Evolutionary conservation across 768 basidiomycete species (phyloP).

Genomic region (Leucosporidium scottii): DNA sequence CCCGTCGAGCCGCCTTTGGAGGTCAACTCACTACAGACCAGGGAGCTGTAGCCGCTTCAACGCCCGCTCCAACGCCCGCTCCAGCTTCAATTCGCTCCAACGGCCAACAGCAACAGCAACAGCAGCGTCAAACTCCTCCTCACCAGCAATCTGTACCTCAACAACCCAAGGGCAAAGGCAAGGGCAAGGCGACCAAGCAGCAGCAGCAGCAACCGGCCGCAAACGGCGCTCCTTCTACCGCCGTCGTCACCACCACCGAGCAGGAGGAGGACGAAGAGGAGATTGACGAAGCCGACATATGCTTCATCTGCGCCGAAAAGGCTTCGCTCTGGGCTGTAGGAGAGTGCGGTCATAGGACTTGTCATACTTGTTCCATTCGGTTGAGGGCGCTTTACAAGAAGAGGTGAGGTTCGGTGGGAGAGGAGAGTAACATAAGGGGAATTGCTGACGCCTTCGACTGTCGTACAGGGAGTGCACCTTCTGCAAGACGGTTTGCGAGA

Average conservation of each 20-base stretch:
- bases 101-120: neutral
- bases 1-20: slow-evolving; percentile 18
- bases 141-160: neutral
- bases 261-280: slow-evolving; percentile 21
- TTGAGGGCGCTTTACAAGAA: slow-evolving; percentile 80
- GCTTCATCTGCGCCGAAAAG: slow-evolving; percentile 92
- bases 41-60: no score
- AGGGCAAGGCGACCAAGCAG: neutral
- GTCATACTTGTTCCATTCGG: slow-evolving; percentile 85
- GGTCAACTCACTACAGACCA: slow-evolving; percentile 1
- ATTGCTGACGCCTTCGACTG: neutral
- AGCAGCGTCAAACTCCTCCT: neutral
- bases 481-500: slow-evolving; percentile 56
- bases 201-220: neutral
- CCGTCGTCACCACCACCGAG: slow-evolving; percentile 12
- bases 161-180: neutral
- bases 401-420: neutral
- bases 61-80: slow-evolving; percentile 2
- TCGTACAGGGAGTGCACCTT: slow-evolving; percentile 80
- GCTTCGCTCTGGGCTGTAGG: slow-evolving; percentile 84
- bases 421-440: no score
- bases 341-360: slow-evolving; percentile 87
- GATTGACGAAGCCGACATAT: slow-evolving; percentile 42
- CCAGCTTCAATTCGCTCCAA: neutral
- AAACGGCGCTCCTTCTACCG: neutral